Conservation (phyloP, 2,329 filamentous ascomycete genomes). For the Calonectria hawksworthii region DNA sequence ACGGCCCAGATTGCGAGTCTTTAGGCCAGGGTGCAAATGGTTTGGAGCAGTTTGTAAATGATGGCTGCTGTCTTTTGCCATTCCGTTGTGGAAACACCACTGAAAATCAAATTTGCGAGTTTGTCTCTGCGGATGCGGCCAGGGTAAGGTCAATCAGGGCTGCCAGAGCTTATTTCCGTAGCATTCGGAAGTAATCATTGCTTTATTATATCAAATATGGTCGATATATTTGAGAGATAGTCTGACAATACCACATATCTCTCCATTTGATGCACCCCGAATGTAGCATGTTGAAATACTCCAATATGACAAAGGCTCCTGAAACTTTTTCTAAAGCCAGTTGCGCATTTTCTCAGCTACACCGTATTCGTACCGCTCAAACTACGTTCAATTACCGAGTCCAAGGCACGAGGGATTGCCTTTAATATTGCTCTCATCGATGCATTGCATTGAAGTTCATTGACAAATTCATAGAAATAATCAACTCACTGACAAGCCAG, state of each 20-base stretch:
- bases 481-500: too few species aligned
- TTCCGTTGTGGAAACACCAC: slow-evolving; percentile 14
- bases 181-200: background rate
- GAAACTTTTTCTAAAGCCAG: too few species aligned
- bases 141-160: background rate
- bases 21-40: slow-evolving; percentile 13
- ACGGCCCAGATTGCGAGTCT: slow-evolving; percentile 17
- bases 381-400: too few species aligned
- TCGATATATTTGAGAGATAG: background rate
- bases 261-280: background rate
- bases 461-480: too few species aligned
- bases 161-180: background rate
- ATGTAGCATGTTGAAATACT: background rate
- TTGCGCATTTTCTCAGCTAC: too few species aligned
- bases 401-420: too few species aligned
- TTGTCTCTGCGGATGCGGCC: background rate
- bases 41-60: slow-evolving; percentile 19
- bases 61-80: slow-evolving; percentile 22
- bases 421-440: too few species aligned
- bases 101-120: slow-evolving; percentile 15
- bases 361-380: too few species aligned
- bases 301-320: too few species aligned
- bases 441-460: too few species aligned
- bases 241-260: background rate
- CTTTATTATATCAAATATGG: too few species aligned